Conservation (phyloP, 805 yeast species). For the Candida berthetii region DNA sequence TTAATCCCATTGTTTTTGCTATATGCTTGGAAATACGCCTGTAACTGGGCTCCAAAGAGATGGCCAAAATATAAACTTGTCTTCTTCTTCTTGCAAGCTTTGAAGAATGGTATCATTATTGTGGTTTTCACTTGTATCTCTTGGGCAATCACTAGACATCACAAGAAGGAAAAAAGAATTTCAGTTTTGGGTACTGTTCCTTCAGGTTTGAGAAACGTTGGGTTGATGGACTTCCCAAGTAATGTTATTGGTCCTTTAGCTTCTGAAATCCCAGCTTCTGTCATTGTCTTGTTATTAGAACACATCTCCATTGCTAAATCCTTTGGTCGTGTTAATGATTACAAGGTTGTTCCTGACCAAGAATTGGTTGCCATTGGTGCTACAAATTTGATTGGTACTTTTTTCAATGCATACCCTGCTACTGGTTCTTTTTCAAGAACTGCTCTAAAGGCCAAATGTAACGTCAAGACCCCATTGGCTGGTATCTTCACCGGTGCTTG, state of each 20-base stretch:
- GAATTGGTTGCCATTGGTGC: slow-evolving; percentile 92
- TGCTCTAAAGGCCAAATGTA: slow-evolving; percentile 91
- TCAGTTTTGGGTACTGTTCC: slow-evolving; percentile 74
- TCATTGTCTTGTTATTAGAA: slow-evolving; percentile 76
- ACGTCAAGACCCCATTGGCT: slow-evolving; percentile 90
- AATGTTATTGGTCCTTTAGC: slow-evolving; percentile 58
- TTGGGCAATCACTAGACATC: slow-evolving; percentile 64
- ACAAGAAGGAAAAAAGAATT: slow-evolving; percentile 34
- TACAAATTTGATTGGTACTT: slow-evolving; percentile 84
- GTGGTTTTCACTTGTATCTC: slow-evolving; percentile 79
- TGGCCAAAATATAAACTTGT: slow-evolving; percentile 46
- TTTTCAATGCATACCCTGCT: slow-evolving; percentile 91
- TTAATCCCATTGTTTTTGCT: slow-evolving; percentile 67
- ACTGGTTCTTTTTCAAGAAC: slow-evolving; percentile 95
- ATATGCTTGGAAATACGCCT: slow-evolving; percentile 61
- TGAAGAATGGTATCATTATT: slow-evolving; percentile 78
- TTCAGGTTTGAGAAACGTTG: slow-evolving; percentile 72
- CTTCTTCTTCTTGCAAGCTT: slow-evolving; percentile 67
- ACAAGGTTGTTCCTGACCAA: slow-evolving; percentile 88
- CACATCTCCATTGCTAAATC: slow-evolving; percentile 93
- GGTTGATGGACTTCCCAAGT: slow-evolving; percentile 59
- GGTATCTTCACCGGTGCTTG: slow-evolving; percentile 88
- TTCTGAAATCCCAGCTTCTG: slow-evolving; percentile 78
- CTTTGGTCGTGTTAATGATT: slow-evolving; percentile 88
- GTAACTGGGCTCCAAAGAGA: slow-evolving; percentile 55